Evolutionary conservation across 1,139 yeast species (phyloP).

Genomic region (Blastobotrys malaysiensis): DNA sequence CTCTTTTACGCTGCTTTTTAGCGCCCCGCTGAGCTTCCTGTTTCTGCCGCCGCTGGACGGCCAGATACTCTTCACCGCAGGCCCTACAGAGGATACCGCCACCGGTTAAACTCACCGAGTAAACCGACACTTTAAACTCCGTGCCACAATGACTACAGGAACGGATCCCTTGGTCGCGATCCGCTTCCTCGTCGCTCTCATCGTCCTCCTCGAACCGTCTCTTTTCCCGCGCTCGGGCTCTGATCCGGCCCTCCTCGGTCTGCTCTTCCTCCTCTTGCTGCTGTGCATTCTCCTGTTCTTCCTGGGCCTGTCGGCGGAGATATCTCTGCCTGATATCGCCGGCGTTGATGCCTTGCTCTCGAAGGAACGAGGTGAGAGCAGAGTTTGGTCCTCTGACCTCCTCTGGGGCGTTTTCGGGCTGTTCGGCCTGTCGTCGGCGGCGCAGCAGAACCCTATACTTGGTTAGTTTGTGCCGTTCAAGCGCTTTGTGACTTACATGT

Average conservation of each 20-base stretch:
- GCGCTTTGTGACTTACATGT: neutral
- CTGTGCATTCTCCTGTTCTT: slow-evolving; percentile 22
- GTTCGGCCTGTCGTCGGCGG: neutral
- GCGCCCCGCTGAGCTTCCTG: slow-evolving; percentile 32
- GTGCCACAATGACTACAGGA: slow-evolving; percentile 56
- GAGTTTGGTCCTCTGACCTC: slow-evolving; percentile 36
- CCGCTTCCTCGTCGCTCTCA: slow-evolving; percentile 32
- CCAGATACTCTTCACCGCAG: slow-evolving; percentile 38
- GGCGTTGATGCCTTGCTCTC: slow-evolving; percentile 79
- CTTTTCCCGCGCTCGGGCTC: slow-evolving; percentile 30
- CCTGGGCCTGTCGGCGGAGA: slow-evolving; percentile 28
- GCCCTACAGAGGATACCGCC: slow-evolving; percentile 46
- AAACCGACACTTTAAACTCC: slow-evolving; percentile 56
- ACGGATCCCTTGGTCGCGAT: slow-evolving; percentile 25
- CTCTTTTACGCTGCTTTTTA: slow-evolving; percentile 65
- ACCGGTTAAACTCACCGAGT: slow-evolving; percentile 49
- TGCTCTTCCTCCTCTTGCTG: slow-evolving; percentile 15
- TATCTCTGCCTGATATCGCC: slow-evolving; percentile 68
- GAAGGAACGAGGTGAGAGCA: slow-evolving; percentile 39
- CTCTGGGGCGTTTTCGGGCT: slow-evolving; percentile 7
- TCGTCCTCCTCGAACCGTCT: slow-evolving; percentile 35
- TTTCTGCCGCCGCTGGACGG: slow-evolving; percentile 15
- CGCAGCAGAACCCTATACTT: neutral
- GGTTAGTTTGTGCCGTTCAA: neutral
- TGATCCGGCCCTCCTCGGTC: slow-evolving; percentile 28